phyloP scores from a whole-genome alignment of 2,329 filamentous ascomycete genomes.

The Metarhizium humberi region DNA sequence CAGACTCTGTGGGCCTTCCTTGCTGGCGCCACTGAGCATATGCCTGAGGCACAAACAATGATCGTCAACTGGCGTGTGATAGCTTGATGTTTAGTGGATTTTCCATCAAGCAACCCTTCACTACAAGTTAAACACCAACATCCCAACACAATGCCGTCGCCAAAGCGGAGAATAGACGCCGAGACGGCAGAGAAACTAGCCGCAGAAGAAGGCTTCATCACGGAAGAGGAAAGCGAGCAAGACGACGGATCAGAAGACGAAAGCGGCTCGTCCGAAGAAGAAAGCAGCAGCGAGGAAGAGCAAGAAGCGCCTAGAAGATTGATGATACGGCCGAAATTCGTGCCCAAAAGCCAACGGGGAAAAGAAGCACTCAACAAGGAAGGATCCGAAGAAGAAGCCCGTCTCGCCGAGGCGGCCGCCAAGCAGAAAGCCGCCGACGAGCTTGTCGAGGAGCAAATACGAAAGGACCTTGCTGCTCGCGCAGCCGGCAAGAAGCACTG shows the following conservation, averaged over 20 bases:
- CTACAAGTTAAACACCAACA: neutral
- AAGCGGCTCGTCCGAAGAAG: conserved; percentile 33
- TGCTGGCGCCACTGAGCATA: no score
- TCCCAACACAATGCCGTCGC: conserved; percentile 33
- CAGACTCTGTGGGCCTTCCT: no score
- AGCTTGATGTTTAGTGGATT: no score
- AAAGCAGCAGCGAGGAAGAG: conserved; percentile 28
- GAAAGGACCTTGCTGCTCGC: conserved; percentile 67
- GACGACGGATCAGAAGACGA: conserved; percentile 24
- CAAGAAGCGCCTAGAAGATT: conserved; percentile 47
- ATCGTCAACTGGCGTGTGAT: no score
- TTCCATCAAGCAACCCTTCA: no score
- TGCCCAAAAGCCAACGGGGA: conserved; percentile 47
- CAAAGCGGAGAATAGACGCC: conserved; percentile 50
- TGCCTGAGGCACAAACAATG: no score
- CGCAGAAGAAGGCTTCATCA: conserved; percentile 55
- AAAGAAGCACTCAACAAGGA: conserved; percentile 18
- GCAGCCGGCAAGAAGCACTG: conserved; percentile 74
- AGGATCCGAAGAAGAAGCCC: conserved; percentile 24
- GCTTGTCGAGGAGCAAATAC: conserved; percentile 81
- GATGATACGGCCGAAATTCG: conserved; percentile 55
- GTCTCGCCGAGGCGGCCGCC: conserved; percentile 46
- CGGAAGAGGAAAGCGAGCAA: conserved; percentile 40
- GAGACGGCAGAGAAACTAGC: conserved; percentile 42
- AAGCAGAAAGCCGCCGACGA: conserved; percentile 64